Evolutionary conservation across 2,329 filamentous ascomycete genomes (phyloP), one percentile per base, ranked within the genome.

Genomic region (Blastomyces gilchristii): DNA sequence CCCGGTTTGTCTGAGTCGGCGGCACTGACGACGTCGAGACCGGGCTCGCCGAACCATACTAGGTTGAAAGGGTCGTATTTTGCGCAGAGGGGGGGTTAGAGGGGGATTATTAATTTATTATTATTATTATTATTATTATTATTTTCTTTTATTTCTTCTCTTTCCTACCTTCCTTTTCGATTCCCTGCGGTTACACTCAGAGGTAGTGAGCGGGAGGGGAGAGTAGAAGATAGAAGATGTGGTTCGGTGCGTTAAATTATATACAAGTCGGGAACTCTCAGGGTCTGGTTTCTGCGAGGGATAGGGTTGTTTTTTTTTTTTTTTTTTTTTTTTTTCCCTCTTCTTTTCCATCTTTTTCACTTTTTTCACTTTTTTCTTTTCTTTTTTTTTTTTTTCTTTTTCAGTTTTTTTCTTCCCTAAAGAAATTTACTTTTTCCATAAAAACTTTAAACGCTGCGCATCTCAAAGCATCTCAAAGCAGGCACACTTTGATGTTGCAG

Each of bases 11-110:
- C 75, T 16, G 79, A 81, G 58, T 79, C 71, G 47, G 70, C 70
- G 14, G 77, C 78, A 2, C 67, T 83, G 57, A 81, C 82, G 2
- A 82, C 82, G 12, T 85, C 82, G 1, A 74, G 80, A 52, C 81
- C 81, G 14, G 75, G 73, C 9, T 82, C 81, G 4, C 81, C 81
- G 4, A 78, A 80, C 58, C 76, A 80, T 62, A 71, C 75, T 5
- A 73, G 78, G 60, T 68, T 72, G 53, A 75, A 77, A 63, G 61
- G 66, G 2, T 62, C 70, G 49, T 79, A 78, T 67, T 79, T 78
- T 63, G 71, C 73, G 31, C 73, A 75, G 57, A 49, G 57, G 12
- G 43, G 14, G 6, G 34, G 34, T 37, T 37, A 43, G 25, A 43
- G 25, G 41, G n/a, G 49, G 43, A 49, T 37, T 5, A 6, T 6